phyloP scores from a whole-genome alignment of 2,329 filamentous ascomycete genomes.

The Plenodomus lindquistii region DNA sequence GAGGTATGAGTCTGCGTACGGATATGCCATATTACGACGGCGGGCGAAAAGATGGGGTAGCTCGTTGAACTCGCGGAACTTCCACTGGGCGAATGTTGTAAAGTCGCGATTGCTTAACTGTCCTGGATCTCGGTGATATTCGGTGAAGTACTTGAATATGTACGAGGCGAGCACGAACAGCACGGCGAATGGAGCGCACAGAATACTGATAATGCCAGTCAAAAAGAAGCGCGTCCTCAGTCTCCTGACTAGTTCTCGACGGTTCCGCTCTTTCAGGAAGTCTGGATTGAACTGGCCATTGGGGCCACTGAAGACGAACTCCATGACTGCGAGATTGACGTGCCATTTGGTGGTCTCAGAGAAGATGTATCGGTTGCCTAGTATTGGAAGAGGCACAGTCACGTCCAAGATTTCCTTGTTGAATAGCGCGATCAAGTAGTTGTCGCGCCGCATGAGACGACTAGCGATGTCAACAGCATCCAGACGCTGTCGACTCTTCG shows the following conservation, averaged over 20 bases:
- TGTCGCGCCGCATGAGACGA: constrained; percentile 92
- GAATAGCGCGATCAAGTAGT: constrained; percentile 94
- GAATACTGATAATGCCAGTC: constrained; percentile 81
- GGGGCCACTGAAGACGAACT: constrained; percentile 85
- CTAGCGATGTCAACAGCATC: constrained; percentile 98
- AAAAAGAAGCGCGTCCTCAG: constrained; percentile 78
- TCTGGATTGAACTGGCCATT: constrained; percentile 83
- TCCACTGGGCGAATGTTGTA: constrained; percentile 94
- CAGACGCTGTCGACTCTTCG: constrained; percentile 88
- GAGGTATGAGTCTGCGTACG: constrained; percentile 87
- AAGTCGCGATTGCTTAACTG: constrained; percentile 87
- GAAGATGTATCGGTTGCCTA: constrained; percentile 78
- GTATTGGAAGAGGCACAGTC: constrained; percentile 80
- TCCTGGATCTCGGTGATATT: constrained; percentile 92
- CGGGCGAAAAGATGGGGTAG: constrained; percentile 89
- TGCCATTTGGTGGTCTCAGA: constrained; percentile 93
- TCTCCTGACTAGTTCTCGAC: constrained; percentile 76
- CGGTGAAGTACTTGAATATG: constrained; percentile 94
- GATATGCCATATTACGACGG: constrained; percentile 90
- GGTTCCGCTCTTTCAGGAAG: constrained; percentile 82
- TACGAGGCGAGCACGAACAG: constrained; percentile 85
- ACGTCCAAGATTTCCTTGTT: constrained; percentile 95
- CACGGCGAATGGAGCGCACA: constrained; percentile 86
- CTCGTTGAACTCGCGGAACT: constrained; percentile 98
- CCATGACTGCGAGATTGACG: constrained; percentile 84